Evolutionary conservation across 2,329 filamentous ascomycete genomes (phyloP).

Genomic region (Lachnellula subtilissima): DNA sequence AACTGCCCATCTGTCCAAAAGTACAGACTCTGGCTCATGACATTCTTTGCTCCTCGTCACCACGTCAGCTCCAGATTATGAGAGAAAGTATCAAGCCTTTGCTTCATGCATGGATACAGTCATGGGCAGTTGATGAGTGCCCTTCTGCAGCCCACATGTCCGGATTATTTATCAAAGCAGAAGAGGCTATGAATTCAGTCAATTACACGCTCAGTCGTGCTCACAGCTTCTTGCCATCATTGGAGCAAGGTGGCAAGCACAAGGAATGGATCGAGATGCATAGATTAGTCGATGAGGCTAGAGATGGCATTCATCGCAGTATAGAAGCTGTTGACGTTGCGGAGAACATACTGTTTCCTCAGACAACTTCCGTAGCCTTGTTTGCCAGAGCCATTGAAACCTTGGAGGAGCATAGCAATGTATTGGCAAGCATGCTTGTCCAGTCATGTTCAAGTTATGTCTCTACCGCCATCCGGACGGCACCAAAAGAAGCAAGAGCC

Average conservation of each 20-base stretch:
- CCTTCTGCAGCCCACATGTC: not conserved
- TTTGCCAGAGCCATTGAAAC: slow-evolving; percentile 14
- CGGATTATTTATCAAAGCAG: not conserved
- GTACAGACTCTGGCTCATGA: slow-evolving; percentile 14
- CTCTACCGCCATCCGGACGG: not conserved
- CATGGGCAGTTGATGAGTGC: slow-evolving; percentile 7
- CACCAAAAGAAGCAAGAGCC: not conserved
- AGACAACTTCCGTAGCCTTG: slow-evolving; percentile 4
- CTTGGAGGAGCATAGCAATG: slow-evolving; percentile 2
- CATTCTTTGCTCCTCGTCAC: slow-evolving; percentile 19
- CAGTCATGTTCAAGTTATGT: slow-evolving; percentile 5
- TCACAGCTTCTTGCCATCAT: not conserved
- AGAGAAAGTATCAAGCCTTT: slow-evolving; percentile 8
- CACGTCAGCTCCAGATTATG: slow-evolving; percentile 15
- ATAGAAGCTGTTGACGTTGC: not conserved
- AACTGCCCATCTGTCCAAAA: slow-evolving; percentile 11
- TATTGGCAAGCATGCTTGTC: slow-evolving; percentile 2
- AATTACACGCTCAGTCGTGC: not conserved
- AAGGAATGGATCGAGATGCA: not conserved
- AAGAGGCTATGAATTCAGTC: not conserved
- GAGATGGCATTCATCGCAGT: not conserved
- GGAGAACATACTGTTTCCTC: slow-evolving; percentile 2
- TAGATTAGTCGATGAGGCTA: not conserved
- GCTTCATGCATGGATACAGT: slow-evolving; percentile 12
- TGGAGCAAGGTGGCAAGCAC: not conserved